Conservation (phyloP, 805 yeast species). For the Ogataea polymorpha region DNA sequence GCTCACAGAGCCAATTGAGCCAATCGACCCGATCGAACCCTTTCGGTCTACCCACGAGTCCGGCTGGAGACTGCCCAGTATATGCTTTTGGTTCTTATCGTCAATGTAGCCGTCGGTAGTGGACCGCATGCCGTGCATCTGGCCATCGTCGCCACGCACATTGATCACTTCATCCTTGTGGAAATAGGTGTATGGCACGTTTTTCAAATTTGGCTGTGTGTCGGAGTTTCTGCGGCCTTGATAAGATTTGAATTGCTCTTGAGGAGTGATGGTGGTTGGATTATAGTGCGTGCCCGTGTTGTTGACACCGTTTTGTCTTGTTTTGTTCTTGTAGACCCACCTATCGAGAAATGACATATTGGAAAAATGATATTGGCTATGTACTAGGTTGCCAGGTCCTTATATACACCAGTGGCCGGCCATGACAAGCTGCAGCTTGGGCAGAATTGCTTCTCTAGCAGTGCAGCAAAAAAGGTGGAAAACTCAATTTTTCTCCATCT, state of each 20-base stretch:
- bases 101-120: conserved; percentile 3
- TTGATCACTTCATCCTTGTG: conserved; percentile 7
- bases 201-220: conserved; percentile 29
- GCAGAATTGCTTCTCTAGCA: background rate
- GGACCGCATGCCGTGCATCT: background rate
- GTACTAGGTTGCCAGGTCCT: background rate
- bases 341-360: conserved; percentile 35
- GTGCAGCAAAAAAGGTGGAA: conserved; percentile 8
- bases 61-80: background rate
- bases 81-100: background rate
- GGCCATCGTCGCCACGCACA: conserved; percentile 3
- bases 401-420: conserved; percentile 1
- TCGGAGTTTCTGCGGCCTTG: conserved; percentile 6
- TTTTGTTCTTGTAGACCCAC: conserved; percentile 29
- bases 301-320: conserved; percentile 17
- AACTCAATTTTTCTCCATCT: conserved; percentile 6
- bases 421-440: conserved; percentile 4
- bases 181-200: conserved; percentile 30
- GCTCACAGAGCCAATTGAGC: conserved; percentile 2
- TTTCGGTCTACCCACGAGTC: conserved; percentile 6
- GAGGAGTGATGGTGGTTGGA: conserved; percentile 9
- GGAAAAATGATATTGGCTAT: background rate
- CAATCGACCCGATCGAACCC: conserved; percentile 13
- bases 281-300: conserved; percentile 29
- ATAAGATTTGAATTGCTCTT: conserved; percentile 15